Base-by-base conservation (phyloP, 768 basidiomycete genomes). In the Boletus pseudo-olivaceus region DNA sequence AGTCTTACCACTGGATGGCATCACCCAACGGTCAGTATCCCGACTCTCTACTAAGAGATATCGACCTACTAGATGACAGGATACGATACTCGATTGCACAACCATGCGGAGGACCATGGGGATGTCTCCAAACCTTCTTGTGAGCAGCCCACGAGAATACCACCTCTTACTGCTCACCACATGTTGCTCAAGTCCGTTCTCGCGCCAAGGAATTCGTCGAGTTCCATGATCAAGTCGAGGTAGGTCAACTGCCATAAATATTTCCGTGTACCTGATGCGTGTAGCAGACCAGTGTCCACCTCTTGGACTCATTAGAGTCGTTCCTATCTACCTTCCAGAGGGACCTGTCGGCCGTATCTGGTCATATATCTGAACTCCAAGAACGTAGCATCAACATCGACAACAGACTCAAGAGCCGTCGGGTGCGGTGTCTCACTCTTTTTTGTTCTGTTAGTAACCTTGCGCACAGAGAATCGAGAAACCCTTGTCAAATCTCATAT, bases 301-400 rank as follows among this genome's bases (percentile, higher is more conserved):
- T 98, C 19, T 78, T 99, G 49, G 87, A 93, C 65, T 92, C 92
- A 1, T 79, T 99, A 4, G 88, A 97, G 60, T 79, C 84, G 1
- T 98, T 98, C 70, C 79, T 99, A 11, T 93, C 93, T 3, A 97
- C 91, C 0, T 99, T 99, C 65, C 96, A 98, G 71, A 88, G 80
- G 62, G 96, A 99, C 70, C 78, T 99, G 20, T 90, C 93, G 6
- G 87, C 88, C 2, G 97, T 98, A 10, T 98, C 97, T 3, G 91
- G 93, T 4, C 95, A 99, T 68, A 96, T 99, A 68, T 89, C 92
- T 1, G 93, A 98, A 58, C 78, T 99, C 23, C 97, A 98, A 65
- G 82, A 84, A 59, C 80, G 92, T 33, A 95, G 93, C 67, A 88
- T 90, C 60, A 89, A 89, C 39, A 97, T 98, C 17, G 97, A 98